These are phyloP conservation scores for Eucalyptus erythrocorys DNA, from an alignment of 345 rosid species.

Conservation along the genomic window DNA sequence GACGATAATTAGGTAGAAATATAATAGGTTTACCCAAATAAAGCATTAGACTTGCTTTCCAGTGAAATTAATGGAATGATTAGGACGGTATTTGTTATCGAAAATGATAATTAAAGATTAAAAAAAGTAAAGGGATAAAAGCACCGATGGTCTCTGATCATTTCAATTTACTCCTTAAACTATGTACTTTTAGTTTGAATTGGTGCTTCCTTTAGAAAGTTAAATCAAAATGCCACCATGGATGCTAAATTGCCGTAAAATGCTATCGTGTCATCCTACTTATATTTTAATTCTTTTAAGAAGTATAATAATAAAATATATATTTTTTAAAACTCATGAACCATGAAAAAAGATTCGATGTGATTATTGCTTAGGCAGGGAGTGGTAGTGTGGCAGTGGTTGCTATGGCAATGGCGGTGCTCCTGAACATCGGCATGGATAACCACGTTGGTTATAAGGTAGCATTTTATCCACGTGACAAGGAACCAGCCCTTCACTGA, in stretches of 20 bases:
- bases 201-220: not conserved
- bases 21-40: not conserved
- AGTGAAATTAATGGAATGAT: not conserved
- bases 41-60: not conserved
- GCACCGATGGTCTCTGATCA: not conserved
- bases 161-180: not conserved
- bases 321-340: accelerated
- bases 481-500: too few relatives aligned
- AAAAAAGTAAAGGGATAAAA: not conserved
- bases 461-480: not conserved
- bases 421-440: too few relatives aligned
- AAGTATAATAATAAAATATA: not conserved
- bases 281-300: not conserved
- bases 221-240: too few relatives aligned
- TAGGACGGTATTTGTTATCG: too few relatives aligned
- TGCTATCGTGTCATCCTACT: not conserved
- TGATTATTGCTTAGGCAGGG: too few relatives aligned
- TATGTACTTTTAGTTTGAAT: too few relatives aligned
- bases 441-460: accelerated
- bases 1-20: not conserved
- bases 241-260: not conserved
- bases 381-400: too few relatives aligned
- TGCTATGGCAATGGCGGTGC: too few relatives aligned
- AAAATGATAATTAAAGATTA: too few relatives aligned
- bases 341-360: too few relatives aligned